Evolutionary conservation across 345 rosid genomes (phyloP), one percentile per base, ranked within the genome.

Genomic region (Viola odorata): DNA sequence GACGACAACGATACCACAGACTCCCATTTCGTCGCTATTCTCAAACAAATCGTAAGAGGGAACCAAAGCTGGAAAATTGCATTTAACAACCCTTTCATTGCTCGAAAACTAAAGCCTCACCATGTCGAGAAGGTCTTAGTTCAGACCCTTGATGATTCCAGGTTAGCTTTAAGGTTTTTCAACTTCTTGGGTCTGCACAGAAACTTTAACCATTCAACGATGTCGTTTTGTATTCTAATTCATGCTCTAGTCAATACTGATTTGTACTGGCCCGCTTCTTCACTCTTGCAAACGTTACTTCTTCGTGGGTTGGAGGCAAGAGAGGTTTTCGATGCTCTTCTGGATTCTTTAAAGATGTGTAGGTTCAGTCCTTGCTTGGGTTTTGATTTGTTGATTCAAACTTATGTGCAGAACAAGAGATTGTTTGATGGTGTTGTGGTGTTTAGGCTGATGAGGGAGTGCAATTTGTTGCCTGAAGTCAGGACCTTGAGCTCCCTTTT

Each of bases 231-330:
- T 64, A 79, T 87, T 15, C 74, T 94, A 63, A 75, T 94, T 45
- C 97, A 87, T 23, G 79, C 89, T 45, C 67, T 94, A 55, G 89
- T 78, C 36, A 73, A 75, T 58, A 68, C 61, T 55, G 70, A 74
- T 58, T 75, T 79, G 60, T 82, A 73, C 49, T 94, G 99, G 96
- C 96, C 99, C 37, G 99, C 99, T 3, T 86, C 92, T 9, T 94
- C 99, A 44, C 80, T 90, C 6, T 60, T 90, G 61, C 92, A 90
- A 49, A 90, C 96, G 49, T 75, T 88, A 74, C 61, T 92, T 12
- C 75, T 82, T 68, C 96, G 88, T 53, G 70, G 74, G 59, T 61
- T 78, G 70, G 77, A 69, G 55, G 86, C 99, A 52, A 70, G 74
- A 65, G 81, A 81, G 62, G 85, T 74, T 57, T 88, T 94, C 69